Evolutionary conservation across 2,329 filamentous ascomycete genomes (phyloP).

Genomic region (Penicillium freii): DNA sequence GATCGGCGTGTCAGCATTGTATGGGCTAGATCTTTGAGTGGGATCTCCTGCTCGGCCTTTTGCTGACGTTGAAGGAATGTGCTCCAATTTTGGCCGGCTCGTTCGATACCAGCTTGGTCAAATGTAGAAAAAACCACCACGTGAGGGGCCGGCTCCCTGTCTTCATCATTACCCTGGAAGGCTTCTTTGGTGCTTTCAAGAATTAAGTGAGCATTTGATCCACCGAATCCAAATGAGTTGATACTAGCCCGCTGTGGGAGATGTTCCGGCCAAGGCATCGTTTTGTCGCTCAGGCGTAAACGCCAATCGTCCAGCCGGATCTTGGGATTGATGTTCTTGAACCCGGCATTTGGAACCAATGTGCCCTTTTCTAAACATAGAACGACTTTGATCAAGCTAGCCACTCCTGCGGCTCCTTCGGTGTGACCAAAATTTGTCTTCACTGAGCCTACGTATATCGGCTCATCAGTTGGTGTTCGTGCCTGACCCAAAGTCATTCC

Average conservation of each 20-base stretch:
- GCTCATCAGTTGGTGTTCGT: constrained; percentile 14
- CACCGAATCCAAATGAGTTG: constrained; percentile 33
- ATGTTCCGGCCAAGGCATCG: constrained; percentile 22
- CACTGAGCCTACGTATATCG: constrained; percentile 30
- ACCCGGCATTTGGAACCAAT: constrained; percentile 48
- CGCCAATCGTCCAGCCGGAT: constrained; percentile 35
- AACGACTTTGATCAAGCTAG: constrained; percentile 49
- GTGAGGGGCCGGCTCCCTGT: constrained; percentile 11
- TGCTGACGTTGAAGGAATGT: constrained; percentile 11
- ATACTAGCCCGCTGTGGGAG: constrained; percentile 22
- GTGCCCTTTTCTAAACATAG: constrained; percentile 42
- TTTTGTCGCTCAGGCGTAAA: constrained; percentile 15
- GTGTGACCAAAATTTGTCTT: constrained; percentile 47
- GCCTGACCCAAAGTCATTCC: constrained; percentile 16
- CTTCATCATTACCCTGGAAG: constrained; percentile 6
- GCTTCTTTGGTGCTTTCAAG: constrained; percentile 21
- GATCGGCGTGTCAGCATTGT: constrained; percentile 21
- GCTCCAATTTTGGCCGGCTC: constrained; percentile 13
- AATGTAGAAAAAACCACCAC: constrained; percentile 21
- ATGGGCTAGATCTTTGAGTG: constrained; percentile 13
- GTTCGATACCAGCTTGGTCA: constrained; percentile 20
- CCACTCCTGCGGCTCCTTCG: constrained; percentile 52
- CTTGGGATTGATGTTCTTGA: constrained; percentile 42
- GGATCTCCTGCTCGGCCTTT: constrained; percentile 3
- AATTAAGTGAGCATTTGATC: constrained; percentile 27